A percentile compares a stretch with the other conserved stretches of the same genome.
Conservation (phyloP, 768 basidiomycete genomes). For the Rhodotorula diobovata region DNA sequence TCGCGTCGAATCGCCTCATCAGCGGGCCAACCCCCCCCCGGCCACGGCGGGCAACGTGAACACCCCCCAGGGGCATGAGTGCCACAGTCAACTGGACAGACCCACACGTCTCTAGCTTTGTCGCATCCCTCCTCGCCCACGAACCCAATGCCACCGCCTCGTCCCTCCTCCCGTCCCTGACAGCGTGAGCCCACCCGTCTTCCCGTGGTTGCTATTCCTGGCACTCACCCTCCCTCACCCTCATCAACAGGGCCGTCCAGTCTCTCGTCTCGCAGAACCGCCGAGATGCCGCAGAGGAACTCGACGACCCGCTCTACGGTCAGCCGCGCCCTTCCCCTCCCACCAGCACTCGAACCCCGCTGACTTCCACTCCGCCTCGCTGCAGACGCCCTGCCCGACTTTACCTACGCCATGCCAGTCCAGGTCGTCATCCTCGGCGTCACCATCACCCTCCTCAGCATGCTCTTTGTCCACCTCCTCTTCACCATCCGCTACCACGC, state of each 20-base stretch:
- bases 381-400: constrained; percentile 58
- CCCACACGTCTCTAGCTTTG: background rate
- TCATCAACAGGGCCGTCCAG: constrained; percentile 1
- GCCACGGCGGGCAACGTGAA: no score
- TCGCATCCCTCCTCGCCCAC: constrained; percentile 6
- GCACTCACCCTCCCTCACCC: background rate
- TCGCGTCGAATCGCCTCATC: no score
- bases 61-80: background rate
- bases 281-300: background rate
- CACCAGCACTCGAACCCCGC: background rate
- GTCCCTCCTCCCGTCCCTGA: background rate
- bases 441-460: constrained; percentile 72
- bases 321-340: background rate
- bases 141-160: background rate
- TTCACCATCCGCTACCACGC: constrained; percentile 96
- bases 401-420: constrained; percentile 81
- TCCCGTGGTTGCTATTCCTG: background rate
- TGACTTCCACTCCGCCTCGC: background rate
- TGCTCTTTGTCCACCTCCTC: constrained; percentile 83
- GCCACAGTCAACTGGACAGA: constrained; percentile 8
- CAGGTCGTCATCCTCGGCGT: constrained; percentile 83
- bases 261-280: constrained; percentile 3
- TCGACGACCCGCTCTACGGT: constrained; percentile 19
- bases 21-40: no score
- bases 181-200: background rate